Base-by-base conservation (phyloP, 441 rosid genomes). In the Capsella rubella region DNA sequence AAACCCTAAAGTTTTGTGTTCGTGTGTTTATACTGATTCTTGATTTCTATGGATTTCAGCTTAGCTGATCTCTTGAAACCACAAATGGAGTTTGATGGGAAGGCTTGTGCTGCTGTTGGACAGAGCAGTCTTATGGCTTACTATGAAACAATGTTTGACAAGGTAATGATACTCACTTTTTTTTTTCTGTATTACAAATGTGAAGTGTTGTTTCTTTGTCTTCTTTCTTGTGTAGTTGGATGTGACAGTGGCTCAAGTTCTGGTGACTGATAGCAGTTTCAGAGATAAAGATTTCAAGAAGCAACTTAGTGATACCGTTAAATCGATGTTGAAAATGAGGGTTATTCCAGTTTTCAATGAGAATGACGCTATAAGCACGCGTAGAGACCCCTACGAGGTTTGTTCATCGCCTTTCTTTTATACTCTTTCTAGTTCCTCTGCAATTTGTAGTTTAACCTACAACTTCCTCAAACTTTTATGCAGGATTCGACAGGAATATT, bases 401-500 rank as follows among this genome's bases (percentile, higher is more conserved):
- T 62, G 75, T 28, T 66, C 25, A 71, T 68, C 47, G 46, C 67
- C 49, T 71, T 67, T 63, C 40, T 53, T 62, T 62, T 21, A 21
- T 69, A 9, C 21, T 49, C 57, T 73, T 56, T 51, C 21, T 50
- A 21, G 4, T 67, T 40, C 37, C 37, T 28, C 27, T 28, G 14
- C 35, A n/a, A 25, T 18, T 31, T 51, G 8, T 58, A 14, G 32
- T 57, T 39, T 64, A 47, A 70, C 56, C 21, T 68, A 55, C 35
- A 50, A 45, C 74, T 35, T 79, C 74, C 15, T 61, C 51, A 29
- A 37, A 73, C 43, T 56, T 52, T 21, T 21, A 64, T 82, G 79
- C 98, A 95, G 99, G 99, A 95, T 84, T 85, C 97, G 53, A 93
- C 97, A 69, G 99, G 99, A 72, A 95, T 95, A 81, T 95, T 95